Conservation (phyloP, 805 yeast species). For the Diddensiella santjacobensis region DNA sequence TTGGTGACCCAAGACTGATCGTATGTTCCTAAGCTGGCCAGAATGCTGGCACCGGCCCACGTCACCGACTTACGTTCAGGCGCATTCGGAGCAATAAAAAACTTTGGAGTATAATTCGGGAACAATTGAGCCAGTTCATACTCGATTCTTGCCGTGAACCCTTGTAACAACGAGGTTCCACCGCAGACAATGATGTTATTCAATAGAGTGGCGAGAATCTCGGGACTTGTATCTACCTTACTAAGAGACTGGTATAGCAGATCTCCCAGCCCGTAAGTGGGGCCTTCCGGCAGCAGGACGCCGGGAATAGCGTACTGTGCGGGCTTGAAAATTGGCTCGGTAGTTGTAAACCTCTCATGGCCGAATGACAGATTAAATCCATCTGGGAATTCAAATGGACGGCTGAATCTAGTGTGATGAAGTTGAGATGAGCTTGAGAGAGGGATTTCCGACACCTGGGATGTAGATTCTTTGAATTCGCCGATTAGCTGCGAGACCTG, state of each 20-base stretch:
- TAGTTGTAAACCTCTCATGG: conserved; percentile 49
- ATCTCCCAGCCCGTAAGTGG: conserved; percentile 47
- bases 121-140: conserved; percentile 53
- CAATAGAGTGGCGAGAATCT: conserved; percentile 39
- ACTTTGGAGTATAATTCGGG: conserved; percentile 46
- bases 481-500: conserved; percentile 38
- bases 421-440: conserved; percentile 34
- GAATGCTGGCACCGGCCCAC: conserved; percentile 73
- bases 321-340: conserved; percentile 74
- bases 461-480: conserved; percentile 47
- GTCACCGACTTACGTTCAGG: conserved; percentile 55
- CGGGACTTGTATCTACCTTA: conserved; percentile 45
- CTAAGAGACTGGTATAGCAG: conserved; percentile 44
- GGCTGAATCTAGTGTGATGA: conserved; percentile 31
- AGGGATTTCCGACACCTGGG: conserved; percentile 40
- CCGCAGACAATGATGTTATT: conserved; percentile 59
- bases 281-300: conserved; percentile 38
- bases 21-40: conserved; percentile 55
- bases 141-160: conserved; percentile 52
- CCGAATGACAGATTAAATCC: conserved; percentile 47
- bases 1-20: conserved; percentile 59
- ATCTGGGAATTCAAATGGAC: conserved; percentile 59
- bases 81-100: conserved; percentile 39
- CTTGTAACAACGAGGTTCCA: conserved; percentile 52
- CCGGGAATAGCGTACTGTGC: conserved; percentile 45